phyloP scores from a whole-genome alignment of 2,329 filamentous ascomycete genomes.

The Penicillium sp. region DNA sequence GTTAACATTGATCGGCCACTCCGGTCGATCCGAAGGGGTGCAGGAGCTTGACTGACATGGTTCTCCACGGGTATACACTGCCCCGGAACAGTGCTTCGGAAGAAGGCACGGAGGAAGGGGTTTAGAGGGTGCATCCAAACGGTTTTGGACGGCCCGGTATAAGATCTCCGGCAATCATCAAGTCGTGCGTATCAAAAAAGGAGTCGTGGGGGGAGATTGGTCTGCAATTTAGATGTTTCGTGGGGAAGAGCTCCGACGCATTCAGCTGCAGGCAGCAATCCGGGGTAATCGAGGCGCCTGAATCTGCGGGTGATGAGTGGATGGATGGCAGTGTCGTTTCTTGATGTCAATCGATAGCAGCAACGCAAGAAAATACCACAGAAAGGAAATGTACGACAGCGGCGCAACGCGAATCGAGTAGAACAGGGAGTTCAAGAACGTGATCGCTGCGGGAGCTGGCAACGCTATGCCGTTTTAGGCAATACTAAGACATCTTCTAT shows the following conservation, averaged over 20 bases:
- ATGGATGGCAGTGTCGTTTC: neutral
- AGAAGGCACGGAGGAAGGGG: conserved; percentile 97
- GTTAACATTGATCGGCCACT: conserved; percentile 19
- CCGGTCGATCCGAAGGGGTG: conserved; percentile 23
- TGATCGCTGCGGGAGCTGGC: conserved; percentile 37
- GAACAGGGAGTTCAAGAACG: conserved; percentile 34
- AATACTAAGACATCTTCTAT: conserved; percentile 13
- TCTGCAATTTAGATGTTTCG: conserved; percentile 37
- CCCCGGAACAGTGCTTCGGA: conserved; percentile 88
- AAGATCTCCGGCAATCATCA: conserved; percentile 45
- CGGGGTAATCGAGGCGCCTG: conserved; percentile 6
- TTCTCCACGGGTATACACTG: conserved; percentile 93
- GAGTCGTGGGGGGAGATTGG: conserved; percentile 24
- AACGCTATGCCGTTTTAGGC: conserved; percentile 41
- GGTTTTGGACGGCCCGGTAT: conserved; percentile 49
- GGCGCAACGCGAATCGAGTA: conserved; percentile 17
- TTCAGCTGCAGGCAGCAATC: conserved; percentile 33
- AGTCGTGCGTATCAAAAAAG: conserved; percentile 39
- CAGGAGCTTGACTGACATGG: conserved; percentile 62
- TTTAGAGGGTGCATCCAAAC: conserved; percentile 97
- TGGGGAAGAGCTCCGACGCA: conserved; percentile 43
- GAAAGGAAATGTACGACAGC: conserved; percentile 14
- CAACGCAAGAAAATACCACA: conserved; percentile 16
- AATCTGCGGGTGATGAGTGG: neutral
- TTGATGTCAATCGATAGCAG: conserved; percentile 11